Evolutionary conservation across 768 basidiomycete genomes (phyloP), one percentile per base, ranked within the genome.

Genomic region (Termitomyces sp.): DNA sequence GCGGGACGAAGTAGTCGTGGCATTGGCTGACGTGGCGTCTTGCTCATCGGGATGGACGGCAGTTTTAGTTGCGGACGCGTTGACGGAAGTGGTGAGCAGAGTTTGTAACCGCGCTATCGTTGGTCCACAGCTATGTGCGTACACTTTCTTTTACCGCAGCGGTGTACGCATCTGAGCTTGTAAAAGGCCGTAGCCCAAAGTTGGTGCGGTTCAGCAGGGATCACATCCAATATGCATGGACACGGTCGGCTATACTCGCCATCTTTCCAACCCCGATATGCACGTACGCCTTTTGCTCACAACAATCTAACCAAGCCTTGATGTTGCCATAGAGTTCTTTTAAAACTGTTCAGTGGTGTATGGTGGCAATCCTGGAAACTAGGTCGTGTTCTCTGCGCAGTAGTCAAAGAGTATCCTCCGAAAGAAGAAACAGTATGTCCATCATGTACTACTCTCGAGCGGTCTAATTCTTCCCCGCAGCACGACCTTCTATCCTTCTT

Each of bases 41-140:
- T 25, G 25, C 25, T 25, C 25, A 11, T 12, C 38, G 49, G 60
- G 43, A 43, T 63, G 65, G 62, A 34, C 5, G 14, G 9, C 47
- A n/a, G 61, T 61, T 1, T 34, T 10, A 20, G 49, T 53, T 43
- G 62, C 17, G 15, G 57, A 66, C 43, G 43, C 38, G 4, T 37
- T 63, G 62, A 36, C 49, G 48, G 65, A 66, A 31, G 55, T 66
- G 2, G 53, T 61, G 49, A 66, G 62, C 40, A 57, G 60, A 45
- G 57, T 61, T 4, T 63, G 59, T 50, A 66, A 63, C 45, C 65
- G 62, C 20, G 57, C 36, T 3, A 37, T 63, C 6, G 40, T 66
- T 25, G 65, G 65, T 0, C 38, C 56, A 8, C 57, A 60, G 37
- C 25, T 54, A 48, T 66, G 65, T 61, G 20, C 48, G 60, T 56